Conservation (phyloP, 192 early-diverging fungal species). For the Umbelopsis sp. region DNA sequence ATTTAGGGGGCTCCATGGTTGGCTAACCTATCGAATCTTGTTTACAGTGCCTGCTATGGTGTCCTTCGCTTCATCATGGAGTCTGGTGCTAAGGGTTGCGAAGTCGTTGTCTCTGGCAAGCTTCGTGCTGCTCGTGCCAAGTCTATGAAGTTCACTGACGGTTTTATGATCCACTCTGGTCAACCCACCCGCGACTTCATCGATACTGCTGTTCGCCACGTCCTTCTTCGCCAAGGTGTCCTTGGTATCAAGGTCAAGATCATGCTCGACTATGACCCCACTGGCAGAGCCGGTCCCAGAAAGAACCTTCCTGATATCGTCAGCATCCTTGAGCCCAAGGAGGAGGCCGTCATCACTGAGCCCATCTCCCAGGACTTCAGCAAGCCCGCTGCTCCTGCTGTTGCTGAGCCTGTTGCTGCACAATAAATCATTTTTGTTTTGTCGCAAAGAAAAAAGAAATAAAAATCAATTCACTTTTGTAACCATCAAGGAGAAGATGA, state of each 20-base stretch:
- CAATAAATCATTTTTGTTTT: constrained; percentile 16
- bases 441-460: constrained; percentile 16
- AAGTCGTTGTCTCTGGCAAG: constrained; percentile 99
- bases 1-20: neutral
- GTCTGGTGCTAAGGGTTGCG: constrained; percentile 99
- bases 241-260: constrained; percentile 99
- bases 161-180: constrained; percentile 99
- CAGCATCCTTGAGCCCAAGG: constrained; percentile 93
- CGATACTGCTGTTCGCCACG: constrained; percentile 95
- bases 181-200: constrained; percentile 96
- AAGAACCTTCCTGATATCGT: constrained; percentile 94
- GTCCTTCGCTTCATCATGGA: constrained; percentile 99
- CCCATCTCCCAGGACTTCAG: constrained; percentile 68
- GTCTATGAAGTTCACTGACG: constrained; percentile 99
- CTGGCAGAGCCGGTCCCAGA: constrained; percentile 93
- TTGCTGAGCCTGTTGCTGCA: constrained; percentile 25
- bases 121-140: constrained; percentile 99
- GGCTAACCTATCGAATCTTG: neutral
- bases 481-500: constrained; percentile 14
- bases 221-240: constrained; percentile 97
- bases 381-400: constrained; percentile 31
- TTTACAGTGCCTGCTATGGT: constrained; percentile 88
- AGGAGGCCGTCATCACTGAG: constrained; percentile 70
- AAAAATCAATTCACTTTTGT: constrained; percentile 9
- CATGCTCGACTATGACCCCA: constrained; percentile 95